Conservation (phyloP, 225 moss, liverwort and hornwort species). For the Marchantia paleacea region DNA sequence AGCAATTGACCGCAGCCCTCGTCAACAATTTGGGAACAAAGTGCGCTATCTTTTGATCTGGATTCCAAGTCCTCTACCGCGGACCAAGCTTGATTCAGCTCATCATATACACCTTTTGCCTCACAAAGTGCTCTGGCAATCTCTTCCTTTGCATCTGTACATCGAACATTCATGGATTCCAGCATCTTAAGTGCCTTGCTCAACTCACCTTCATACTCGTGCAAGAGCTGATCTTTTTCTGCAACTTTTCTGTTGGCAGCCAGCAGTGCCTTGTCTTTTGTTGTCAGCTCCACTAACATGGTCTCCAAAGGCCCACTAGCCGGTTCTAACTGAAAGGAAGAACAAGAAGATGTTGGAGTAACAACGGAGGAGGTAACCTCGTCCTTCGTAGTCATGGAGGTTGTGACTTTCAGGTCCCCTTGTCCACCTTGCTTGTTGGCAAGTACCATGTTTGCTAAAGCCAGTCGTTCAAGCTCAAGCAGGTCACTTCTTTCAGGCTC, state of each 20-base stretch:
- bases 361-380: not conserved
- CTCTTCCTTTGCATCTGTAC: slow-evolving; percentile 36
- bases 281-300: slow-evolving; percentile 31
- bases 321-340: slow-evolving; percentile 16
- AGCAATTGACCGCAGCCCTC: not conserved
- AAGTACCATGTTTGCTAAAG: slow-evolving; percentile 20
- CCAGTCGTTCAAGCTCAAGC: slow-evolving; percentile 18
- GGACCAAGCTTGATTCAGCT: slow-evolving; percentile 34
- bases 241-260: slow-evolving; percentile 33
- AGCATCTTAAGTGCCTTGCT: slow-evolving; percentile 31
- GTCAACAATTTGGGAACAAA: not conserved
- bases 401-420: not conserved
- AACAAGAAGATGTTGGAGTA: slow-evolving; percentile 26
- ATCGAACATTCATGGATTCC: slow-evolving; percentile 33
- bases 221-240: slow-evolving; percentile 36
- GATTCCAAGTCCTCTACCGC: slow-evolving; percentile 28
- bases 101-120: slow-evolving; percentile 28
- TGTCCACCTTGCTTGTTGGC: not conserved
- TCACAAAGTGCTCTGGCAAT: slow-evolving; percentile 32
- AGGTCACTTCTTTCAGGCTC: not conserved
- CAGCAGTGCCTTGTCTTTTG: slow-evolving; percentile 33
- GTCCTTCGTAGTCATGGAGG: not conserved
- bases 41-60: not conserved
- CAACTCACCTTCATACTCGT: slow-evolving; percentile 28
- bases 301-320: slow-evolving; percentile 18